A percentile compares a stretch with the other conserved stretches of the same genome.
Conservation (phyloP, 176 grass and related monocot species). For the Neostapfia colusana region DNA sequence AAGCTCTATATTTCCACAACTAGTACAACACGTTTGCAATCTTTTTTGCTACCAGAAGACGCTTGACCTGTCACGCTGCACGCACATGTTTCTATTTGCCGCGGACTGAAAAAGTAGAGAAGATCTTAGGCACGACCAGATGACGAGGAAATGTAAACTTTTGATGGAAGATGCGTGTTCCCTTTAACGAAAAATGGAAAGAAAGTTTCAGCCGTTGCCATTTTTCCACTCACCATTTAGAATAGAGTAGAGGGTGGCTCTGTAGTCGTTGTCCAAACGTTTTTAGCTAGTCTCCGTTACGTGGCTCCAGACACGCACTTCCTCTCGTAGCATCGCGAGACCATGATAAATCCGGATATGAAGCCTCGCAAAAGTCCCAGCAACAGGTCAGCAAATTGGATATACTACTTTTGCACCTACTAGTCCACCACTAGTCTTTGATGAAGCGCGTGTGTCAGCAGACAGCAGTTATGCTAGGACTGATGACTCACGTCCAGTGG, state of each 20-base stretch:
- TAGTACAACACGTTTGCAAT: not conserved
- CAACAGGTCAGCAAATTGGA: conserved; percentile 28
- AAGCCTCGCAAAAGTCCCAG: not conserved
- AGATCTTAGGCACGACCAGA: not conserved
- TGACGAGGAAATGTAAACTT: not conserved
- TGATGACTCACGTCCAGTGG: conserved; percentile 40
- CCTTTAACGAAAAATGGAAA: not conserved
- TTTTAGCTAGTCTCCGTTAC: not conserved
- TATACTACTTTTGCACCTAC: not conserved
- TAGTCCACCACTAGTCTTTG: not conserved
- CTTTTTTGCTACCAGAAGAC: not conserved
- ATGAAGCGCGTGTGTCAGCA: not conserved
- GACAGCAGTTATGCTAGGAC: not conserved
- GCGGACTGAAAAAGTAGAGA: not conserved
- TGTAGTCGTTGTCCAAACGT: not conserved
- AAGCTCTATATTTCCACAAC: not conserved
- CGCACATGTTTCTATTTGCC: conserved; percentile 32
- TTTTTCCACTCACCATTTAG: conserved; percentile 6
- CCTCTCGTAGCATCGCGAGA: not conserved
- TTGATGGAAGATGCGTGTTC: conserved; percentile 10
- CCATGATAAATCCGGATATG: not conserved
- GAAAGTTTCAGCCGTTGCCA: not conserved
- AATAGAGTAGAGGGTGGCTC: not conserved
- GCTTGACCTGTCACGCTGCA: not conserved
- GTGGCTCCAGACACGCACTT: conserved; percentile 11